Percentiles rank a stretch among this genome's conserved stretches.
These are phyloP conservation scores for Decorospora gaudefroyi DNA, from an alignment of 2,329 filamentous ascomycete genomes.

Conservation along the genomic window DNA sequence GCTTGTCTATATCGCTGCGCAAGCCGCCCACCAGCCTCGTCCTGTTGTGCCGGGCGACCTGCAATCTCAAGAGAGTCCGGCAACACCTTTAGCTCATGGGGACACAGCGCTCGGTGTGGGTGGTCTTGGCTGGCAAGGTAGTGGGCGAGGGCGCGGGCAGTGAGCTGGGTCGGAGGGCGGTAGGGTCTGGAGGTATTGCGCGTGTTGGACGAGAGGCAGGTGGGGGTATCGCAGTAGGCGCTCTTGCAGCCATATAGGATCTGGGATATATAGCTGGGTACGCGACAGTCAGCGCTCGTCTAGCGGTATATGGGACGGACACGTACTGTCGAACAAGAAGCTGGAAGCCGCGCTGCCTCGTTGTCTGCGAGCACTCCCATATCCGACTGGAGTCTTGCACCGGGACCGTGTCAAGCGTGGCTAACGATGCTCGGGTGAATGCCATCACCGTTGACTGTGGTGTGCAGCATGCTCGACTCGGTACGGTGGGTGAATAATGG, in stretches of 20 bases:
- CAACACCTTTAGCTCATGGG: constrained; percentile 48
- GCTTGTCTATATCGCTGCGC: constrained; percentile 5
- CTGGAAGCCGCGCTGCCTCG: constrained; percentile 40
- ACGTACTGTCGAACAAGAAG: constrained; percentile 40
- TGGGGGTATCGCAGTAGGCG: constrained; percentile 70
- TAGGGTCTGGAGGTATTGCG: constrained; percentile 70
- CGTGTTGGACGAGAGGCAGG: constrained; percentile 78
- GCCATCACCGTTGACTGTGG: not conserved
- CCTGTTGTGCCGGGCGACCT: constrained; percentile 1
- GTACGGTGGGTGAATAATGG: too few relatives aligned
- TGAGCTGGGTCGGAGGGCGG: constrained; percentile 78
- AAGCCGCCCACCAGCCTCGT: constrained; percentile 5
- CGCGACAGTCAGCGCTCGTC: constrained; percentile 5
- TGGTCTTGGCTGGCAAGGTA: constrained; percentile 81
- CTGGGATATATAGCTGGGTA: constrained; percentile 73
- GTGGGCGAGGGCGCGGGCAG: constrained; percentile 78
- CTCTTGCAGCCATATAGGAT: constrained; percentile 79
- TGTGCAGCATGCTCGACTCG: too few relatives aligned
- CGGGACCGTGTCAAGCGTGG: constrained; percentile 25
- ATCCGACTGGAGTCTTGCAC: constrained; percentile 36
- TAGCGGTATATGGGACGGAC: constrained; percentile 9
- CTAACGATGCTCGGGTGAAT: too few relatives aligned
- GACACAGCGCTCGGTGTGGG: constrained; percentile 71
- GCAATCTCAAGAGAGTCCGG: constrained; percentile 36
- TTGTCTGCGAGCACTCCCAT: constrained; percentile 36